A percentile compares a stretch with the other conserved stretches of the same genome.
These are phyloP conservation scores for Drechslera avenae DNA, from an alignment of 2,329 filamentous ascomycete species.

Conservation along the genomic window DNA sequence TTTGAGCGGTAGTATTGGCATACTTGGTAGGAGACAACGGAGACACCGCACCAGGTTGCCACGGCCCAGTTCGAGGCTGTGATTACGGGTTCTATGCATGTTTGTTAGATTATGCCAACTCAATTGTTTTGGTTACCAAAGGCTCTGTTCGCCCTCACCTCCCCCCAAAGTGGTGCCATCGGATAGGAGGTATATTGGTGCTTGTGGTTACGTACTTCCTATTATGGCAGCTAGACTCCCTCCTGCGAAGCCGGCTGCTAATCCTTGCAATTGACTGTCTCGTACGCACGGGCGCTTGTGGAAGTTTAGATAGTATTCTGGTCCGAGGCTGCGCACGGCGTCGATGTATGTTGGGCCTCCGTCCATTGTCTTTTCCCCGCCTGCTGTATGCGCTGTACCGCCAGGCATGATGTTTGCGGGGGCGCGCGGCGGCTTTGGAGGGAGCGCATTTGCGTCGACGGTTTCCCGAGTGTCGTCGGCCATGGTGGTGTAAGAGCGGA, in stretches of 20 bases:
- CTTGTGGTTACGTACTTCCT: constrained; percentile 63
- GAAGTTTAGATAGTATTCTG: constrained; percentile 71
- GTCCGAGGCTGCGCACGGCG: constrained; percentile 69
- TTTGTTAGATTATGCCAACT: constrained; percentile 12
- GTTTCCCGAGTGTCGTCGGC: constrained; percentile 53
- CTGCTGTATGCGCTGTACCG: constrained; percentile 64
- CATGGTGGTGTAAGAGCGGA: constrained; percentile 42
- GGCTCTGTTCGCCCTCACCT: background rate
- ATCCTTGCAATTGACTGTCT: constrained; percentile 81
- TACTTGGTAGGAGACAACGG: constrained; percentile 79
- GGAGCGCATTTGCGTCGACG: constrained; percentile 23
- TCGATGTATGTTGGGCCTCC: constrained; percentile 56
- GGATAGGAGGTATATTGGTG: constrained; percentile 8
- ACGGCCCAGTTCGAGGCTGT: constrained; percentile 86
- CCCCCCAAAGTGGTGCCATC: background rate
- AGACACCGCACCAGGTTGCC: constrained; percentile 71
- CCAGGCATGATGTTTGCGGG: constrained; percentile 55
- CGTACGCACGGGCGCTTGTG: constrained; percentile 83
- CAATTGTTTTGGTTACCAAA: background rate
- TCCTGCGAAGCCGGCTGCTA: constrained; percentile 75
- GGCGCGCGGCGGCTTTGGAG: constrained; percentile 28
- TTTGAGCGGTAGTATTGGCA: constrained; percentile 76
- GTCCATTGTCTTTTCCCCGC: constrained; percentile 52
- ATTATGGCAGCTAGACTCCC: constrained; percentile 76
- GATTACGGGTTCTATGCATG: constrained; percentile 61